These are phyloP conservation scores for Cardiospermum halicacabum DNA, from an alignment of 345 rosid genomes.

Conservation along the genomic window DNA sequence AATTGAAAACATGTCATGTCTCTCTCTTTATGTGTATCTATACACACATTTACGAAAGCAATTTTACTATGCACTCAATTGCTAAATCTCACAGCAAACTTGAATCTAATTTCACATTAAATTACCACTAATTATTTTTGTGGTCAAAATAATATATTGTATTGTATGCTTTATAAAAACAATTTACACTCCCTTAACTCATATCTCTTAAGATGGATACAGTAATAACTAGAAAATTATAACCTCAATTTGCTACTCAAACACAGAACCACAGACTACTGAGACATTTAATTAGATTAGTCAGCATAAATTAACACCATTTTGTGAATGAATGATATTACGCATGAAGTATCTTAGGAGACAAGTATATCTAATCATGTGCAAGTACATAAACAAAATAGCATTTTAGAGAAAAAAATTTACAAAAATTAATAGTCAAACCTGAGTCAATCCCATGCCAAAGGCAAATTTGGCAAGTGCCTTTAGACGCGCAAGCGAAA, in stretches of 20 bases:
- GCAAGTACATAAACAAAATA: conserved; percentile 5
- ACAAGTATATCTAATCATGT: background rate
- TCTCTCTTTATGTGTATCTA: no score
- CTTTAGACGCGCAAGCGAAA: conserved; percentile 89
- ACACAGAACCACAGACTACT: background rate
- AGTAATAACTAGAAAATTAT: background rate
- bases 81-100: background rate
- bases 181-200: background rate
- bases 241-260: background rate
- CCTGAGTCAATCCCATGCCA: conserved; percentile 98
- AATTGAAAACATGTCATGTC: conserved; percentile 2
- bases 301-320: background rate
- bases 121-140: background rate
- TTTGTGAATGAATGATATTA: background rate
- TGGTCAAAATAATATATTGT: background rate
- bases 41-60: background rate
- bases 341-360: background rate
- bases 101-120: background rate
- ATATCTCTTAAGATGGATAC: background rate
- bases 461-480: conserved; percentile 96
- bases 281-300: background rate
- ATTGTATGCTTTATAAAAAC: no score
- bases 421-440: conserved; percentile 27
- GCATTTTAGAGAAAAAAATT: background rate
- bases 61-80: background rate